Evolutionary conservation across 2,329 filamentous ascomycete genomes (phyloP).

Genomic region (Ramularia endophylla): DNA sequence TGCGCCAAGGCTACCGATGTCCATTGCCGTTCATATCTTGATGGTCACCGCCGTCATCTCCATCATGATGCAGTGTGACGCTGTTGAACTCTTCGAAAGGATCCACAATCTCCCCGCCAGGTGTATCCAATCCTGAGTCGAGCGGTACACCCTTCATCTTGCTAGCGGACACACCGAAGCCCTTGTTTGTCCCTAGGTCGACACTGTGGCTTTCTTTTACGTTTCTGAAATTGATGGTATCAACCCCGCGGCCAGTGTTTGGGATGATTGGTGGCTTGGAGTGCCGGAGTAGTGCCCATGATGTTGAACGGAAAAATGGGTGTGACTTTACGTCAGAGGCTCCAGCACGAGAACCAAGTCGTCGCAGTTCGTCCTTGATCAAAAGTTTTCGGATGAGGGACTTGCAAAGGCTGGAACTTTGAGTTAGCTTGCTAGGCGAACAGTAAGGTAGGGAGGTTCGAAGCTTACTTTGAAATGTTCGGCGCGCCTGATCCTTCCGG

Average conservation of each 20-base stretch:
- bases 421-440: too few species aligned
- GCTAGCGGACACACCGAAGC: conserved; percentile 27
- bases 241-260: conserved; percentile 79
- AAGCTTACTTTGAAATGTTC: conserved; percentile 81
- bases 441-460: too few species aligned
- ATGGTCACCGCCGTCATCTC: conserved; percentile 51
- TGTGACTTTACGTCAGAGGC: conserved; percentile 96
- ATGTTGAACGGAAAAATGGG: conserved; percentile 91
- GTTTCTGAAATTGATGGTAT: conserved; percentile 95
- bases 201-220: conserved; percentile 97
- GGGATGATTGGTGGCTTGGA: conserved; percentile 98
- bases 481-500: conserved; percentile 80
- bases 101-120: conserved; percentile 73
- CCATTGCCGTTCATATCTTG: conserved; percentile 10
- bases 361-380: conserved; percentile 95
- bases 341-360: conserved; percentile 86
- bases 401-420: conserved; percentile 82
- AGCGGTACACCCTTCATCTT: conserved; percentile 72
- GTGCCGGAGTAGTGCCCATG: conserved; percentile 95
- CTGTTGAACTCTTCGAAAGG: conserved; percentile 99
- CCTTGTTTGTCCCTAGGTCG: conserved; percentile 57
- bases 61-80: conserved; percentile 94
- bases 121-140: conserved; percentile 79
- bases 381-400: conserved; percentile 91
- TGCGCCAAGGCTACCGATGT: conserved; percentile 18